A percentile compares a stretch with the other conserved stretches of the same genome.
Evolutionary conservation across 441 rosid genomes (phyloP).

Genomic region (Melastoma candidum): DNA sequence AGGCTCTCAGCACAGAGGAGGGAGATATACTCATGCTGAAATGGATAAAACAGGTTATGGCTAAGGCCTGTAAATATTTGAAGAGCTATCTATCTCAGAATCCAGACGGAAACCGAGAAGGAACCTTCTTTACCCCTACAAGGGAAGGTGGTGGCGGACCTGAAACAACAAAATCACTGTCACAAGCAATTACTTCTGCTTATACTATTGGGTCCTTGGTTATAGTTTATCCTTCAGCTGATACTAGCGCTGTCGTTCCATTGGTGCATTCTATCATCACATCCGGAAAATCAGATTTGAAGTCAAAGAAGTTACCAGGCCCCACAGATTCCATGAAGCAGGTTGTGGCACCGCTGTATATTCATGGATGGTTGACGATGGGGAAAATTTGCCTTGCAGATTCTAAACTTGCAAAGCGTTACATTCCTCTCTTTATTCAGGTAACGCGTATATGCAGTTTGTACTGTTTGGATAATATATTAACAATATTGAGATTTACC

Average conservation of each 20-base stretch:
- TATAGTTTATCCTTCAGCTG: constrained; percentile 62
- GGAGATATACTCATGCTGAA: constrained; percentile 57
- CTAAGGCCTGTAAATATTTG: constrained; percentile 49
- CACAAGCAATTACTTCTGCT: constrained; percentile 56
- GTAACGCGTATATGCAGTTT: constrained; percentile 17
- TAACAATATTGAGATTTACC: background rate
- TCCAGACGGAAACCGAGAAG: constrained; percentile 27
- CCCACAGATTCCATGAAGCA: constrained; percentile 51
- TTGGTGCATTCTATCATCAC: constrained; percentile 66
- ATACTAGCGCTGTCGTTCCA: constrained; percentile 53
- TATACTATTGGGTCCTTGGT: constrained; percentile 76
- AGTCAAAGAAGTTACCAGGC: constrained; percentile 52
- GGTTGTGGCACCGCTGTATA: constrained; percentile 56
- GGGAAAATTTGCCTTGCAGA: constrained; percentile 90
- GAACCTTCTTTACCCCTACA: constrained; percentile 51
- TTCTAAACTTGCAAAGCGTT: constrained; percentile 78
- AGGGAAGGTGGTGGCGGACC: constrained; percentile 42
- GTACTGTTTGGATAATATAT: background rate
- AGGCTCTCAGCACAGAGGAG: constrained; percentile 48
- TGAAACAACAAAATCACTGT: constrained; percentile 23
- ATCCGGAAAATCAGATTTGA: constrained; percentile 58
- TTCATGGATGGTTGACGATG: constrained; percentile 88
- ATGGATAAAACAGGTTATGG: constrained; percentile 62
- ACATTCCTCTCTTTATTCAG: constrained; percentile 91
- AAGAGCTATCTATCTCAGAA: constrained; percentile 49